Base-by-base conservation (phyloP, 495 filamentous ascomycete genomes). In the Lasiosphaeria ovina region DNA sequence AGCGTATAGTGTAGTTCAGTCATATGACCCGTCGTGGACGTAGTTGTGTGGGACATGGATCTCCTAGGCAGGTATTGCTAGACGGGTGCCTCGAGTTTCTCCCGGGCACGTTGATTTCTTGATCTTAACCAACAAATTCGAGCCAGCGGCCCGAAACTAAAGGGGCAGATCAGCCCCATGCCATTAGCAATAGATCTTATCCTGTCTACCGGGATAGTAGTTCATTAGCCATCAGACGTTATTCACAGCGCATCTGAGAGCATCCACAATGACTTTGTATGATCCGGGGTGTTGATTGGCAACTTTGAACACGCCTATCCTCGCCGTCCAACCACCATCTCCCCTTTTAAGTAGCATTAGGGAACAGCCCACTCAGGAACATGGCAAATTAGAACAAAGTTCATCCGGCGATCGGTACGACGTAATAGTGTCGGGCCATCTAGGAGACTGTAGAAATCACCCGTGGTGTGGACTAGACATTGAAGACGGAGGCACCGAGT, bases 401-500 rank as follows among this genome's bases (percentile, higher is more conserved):
- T 64, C 62, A 58, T 54, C 58, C 61, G 51, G 51, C 36, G 45
- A 35, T 42, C 51, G 50, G 51, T 54, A 64, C 48, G 58, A 51
- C 51, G 50, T 35, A 49, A 51, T 51, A 50, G 48, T 55, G 4
- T 52, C 57, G 57, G 62, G 57, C 53, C 35, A 57, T 47, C 5
- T 35, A 14, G 17, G 44, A 48, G 55, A 16, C 11, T 12, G 45
- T 50, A 24, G 11, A 16, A n/a, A 59, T 32, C 5, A 34, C 24
- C 24, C 24, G 44, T 34, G 44, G 10, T 4, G 31, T 6, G 6
- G 42, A 35, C 34, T 31, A 4, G 33, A 53, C 35, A 40, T 31
- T 12, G 32, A 63, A 34, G 32, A 58, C 11, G 35, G 38, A 54
- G 11, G 34, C 49, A 16, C 48, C 40, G 9, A 45, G 38, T 45